Evolutionary conservation across 129 eudicot species (phyloP), one percentile per base, ranked within the genome.

Genomic region (Helianthus tuberosus): DNA sequence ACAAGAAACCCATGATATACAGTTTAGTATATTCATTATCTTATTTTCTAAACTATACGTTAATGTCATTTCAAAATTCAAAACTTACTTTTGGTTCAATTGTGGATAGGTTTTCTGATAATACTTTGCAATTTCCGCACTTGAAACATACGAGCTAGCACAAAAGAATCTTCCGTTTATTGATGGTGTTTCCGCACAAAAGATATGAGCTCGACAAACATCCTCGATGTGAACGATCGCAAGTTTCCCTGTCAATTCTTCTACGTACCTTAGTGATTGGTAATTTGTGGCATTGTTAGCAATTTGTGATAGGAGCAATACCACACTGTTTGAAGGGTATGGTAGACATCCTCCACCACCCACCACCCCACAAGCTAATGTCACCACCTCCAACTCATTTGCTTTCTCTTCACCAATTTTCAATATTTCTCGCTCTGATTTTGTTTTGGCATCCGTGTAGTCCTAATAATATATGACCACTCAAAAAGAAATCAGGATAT

Each of bases 191-290:
- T 76, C 76, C 14, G 84, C 77, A 43, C 82, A 84, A 77, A 89
- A 89, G 74, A 89, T 82, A 51, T 79, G 96, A 0, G 91, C 89
- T 15, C 75, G 67, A 25, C 72, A 66, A 35, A 76, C 85, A 49
- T 89, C 95, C 11, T 86, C 77, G 17, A 86, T 47, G 39, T 89
- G 91, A 6, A 84, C 73, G 25, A 86, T 66, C 11, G 93, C 90
- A 13, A 79, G n/a, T 65, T 87, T 85, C 6, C 87, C 88, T 1
- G 73, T 11, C 66, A 87, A 46, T 57, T 85, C 89, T 63, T 90
- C 87, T 3, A 87, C 23, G 27, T 60, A 72, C 47, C 71, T 80
- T 47, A 87, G 52, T 3, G 12, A 0, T 6, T 39, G 20, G 35
- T 78, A 73, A 3, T 4, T 2, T 5, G 1, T 12, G 3, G 20